Conservation (phyloP, 2,329 filamentous ascomycete species). For the Sporothrix inflata region DNA sequence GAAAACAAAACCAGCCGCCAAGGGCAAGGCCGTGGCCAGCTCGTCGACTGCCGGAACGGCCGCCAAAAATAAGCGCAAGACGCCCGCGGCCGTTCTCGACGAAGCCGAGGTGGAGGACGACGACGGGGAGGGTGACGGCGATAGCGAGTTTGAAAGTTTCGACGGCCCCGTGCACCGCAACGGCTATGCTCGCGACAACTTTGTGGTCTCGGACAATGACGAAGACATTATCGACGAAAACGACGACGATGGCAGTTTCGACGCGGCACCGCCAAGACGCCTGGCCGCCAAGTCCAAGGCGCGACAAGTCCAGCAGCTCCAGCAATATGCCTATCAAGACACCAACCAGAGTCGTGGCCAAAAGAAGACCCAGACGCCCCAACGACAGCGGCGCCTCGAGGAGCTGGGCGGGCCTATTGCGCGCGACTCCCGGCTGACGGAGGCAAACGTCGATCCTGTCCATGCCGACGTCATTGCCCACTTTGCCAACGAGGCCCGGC, state of each 20-base stretch:
- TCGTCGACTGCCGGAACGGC: conserved; percentile 38
- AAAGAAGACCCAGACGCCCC: conserved; percentile 31
- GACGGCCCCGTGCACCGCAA: conserved; percentile 42
- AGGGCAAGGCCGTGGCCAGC: conserved; percentile 37
- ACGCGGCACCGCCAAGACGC: background rate
- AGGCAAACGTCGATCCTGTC: conserved; percentile 42
- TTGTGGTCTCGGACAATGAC: conserved; percentile 47
- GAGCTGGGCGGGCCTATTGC: conserved; percentile 62
- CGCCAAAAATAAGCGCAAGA: conserved; percentile 21
- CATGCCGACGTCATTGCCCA: conserved; percentile 66
- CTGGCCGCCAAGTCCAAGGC: conserved; percentile 25
- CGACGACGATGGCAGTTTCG: conserved; percentile 44
- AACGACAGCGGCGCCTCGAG: conserved; percentile 43
- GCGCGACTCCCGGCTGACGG: conserved; percentile 56
- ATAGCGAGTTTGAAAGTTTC: conserved; percentile 46
- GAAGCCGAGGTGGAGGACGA: conserved; percentile 41
- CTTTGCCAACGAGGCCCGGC: conserved; percentile 67
- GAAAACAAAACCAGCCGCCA: background rate
- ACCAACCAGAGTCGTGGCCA: background rate
- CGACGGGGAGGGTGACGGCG: conserved; percentile 42
- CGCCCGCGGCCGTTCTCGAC: conserved; percentile 37
- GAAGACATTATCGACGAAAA: conserved; percentile 41
- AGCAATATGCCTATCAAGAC: conserved; percentile 30
- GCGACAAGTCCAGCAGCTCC: conserved; percentile 32
- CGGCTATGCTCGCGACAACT: conserved; percentile 51